Evolutionary conservation across 2,329 filamentous ascomycete genomes (phyloP).

Genomic region (Trichoderma atrobrunneum): DNA sequence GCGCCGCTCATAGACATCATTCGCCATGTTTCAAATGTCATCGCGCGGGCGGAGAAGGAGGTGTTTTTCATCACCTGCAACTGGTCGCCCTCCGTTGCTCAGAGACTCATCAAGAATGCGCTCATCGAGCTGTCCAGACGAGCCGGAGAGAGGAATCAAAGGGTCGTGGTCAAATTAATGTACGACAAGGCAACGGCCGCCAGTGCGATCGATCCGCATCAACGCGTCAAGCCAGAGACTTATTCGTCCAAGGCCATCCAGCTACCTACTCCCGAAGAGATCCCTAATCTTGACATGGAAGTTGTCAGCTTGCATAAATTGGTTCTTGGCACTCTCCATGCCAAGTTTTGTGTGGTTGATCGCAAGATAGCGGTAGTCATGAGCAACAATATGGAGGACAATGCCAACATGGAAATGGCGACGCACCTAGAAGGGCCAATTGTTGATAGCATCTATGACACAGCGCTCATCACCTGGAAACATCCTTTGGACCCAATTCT

Average conservation of each 20-base stretch:
- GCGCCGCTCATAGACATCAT: conserved; percentile 58
- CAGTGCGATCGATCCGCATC: conserved; percentile 65
- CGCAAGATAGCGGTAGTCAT: conserved; percentile 66
- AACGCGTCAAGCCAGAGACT: conserved; percentile 54
- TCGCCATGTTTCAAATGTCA: conserved; percentile 73
- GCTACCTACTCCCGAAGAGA: conserved; percentile 61
- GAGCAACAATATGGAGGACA: conserved; percentile 78
- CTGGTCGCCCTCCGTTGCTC: conserved; percentile 69
- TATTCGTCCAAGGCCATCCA: conserved; percentile 58
- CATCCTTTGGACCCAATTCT: conserved; percentile 43
- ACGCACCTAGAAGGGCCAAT: conserved; percentile 72
- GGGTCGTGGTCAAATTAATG: conserved; percentile 68
- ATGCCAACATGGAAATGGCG: conserved; percentile 81
- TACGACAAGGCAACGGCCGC: conserved; percentile 68
- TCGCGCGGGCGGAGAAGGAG: conserved; percentile 68
- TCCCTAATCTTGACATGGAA: conserved; percentile 68
- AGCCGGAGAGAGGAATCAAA: conserved; percentile 54
- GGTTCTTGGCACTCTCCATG: conserved; percentile 70
- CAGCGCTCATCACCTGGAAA: conserved; percentile 70
- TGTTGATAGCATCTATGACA: conserved; percentile 73
- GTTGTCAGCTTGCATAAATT: conserved; percentile 72
- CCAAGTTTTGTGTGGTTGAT: conserved; percentile 77
- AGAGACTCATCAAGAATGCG: conserved; percentile 64
- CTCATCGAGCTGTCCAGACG: conserved; percentile 66
- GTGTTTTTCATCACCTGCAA: conserved; percentile 74